These are phyloP conservation scores for Ogataea hybrid DNA, from an alignment of 1,139 yeast species.

Conservation along the genomic window DNA sequence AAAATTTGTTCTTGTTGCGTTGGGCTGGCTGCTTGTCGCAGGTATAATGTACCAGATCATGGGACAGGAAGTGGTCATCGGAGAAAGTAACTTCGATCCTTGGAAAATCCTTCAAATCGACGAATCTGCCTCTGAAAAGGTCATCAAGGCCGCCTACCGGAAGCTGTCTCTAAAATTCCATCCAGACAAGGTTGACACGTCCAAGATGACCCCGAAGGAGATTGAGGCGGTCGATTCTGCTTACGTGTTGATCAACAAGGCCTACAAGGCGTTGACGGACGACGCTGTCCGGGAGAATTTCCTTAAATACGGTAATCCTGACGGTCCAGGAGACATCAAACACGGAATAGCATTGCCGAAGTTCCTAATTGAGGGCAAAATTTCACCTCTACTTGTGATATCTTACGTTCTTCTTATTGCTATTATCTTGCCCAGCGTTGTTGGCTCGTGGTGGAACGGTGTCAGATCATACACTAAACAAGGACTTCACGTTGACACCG, in stretches of 20 bases:
- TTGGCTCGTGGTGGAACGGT: slow-evolving; percentile 87
- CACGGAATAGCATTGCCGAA: slow-evolving; percentile 97
- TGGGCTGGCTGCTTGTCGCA: slow-evolving; percentile 70
- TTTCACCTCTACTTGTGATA: slow-evolving; percentile 61
- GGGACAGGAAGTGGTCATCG: slow-evolving; percentile 35
- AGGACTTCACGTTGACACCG: slow-evolving; percentile 82
- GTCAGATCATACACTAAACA: slow-evolving; percentile 79
- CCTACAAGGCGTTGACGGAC: slow-evolving; percentile 93
- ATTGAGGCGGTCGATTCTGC: slow-evolving; percentile 63
- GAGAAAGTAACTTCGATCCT: slow-evolving; percentile 71
- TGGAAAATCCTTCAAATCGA: slow-evolving; percentile 80
- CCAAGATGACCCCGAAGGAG: slow-evolving; percentile 59
- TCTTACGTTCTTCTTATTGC: slow-evolving; percentile 74
- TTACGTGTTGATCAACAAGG: slow-evolving; percentile 82
- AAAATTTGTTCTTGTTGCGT: slow-evolving; percentile 43
- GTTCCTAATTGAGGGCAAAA: slow-evolving; percentile 82
- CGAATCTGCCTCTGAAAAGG: slow-evolving; percentile 67
- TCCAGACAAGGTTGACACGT: slow-evolving; percentile 81
- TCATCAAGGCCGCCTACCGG: slow-evolving; percentile 79
- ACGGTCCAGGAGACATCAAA: slow-evolving; percentile 92
- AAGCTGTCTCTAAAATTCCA: slow-evolving; percentile 85
- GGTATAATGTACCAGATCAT: slow-evolving; percentile 50
- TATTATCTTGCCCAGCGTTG: slow-evolving; percentile 71
- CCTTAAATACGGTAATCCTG: slow-evolving; percentile 92
- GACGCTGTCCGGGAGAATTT: slow-evolving; percentile 81